Evolutionary conservation across 2,329 filamentous ascomycete genomes (phyloP), one percentile per base, ranked within the genome.

Genomic region (Sporothrix brasiliensis): DNA sequence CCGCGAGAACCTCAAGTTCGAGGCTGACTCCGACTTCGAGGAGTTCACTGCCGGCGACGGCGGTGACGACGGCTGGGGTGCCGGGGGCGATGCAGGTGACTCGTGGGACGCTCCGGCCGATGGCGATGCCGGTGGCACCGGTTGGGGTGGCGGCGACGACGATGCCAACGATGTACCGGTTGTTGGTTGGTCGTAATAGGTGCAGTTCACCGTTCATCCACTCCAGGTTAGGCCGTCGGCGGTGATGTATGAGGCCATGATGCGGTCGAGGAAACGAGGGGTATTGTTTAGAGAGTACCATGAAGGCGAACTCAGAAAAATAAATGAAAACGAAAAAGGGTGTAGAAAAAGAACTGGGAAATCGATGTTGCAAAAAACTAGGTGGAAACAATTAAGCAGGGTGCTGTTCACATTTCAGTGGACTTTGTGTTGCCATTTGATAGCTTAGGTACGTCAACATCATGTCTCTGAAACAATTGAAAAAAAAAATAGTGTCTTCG

Each of bases 1-100:
- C 0, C 77, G 78, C 0, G 76, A 79, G 19, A 81, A 86, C 24
- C 79, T 86, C 24, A 84, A 84, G 74, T 87, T 87, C 63, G 86
- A 88, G 75, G 83, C 83, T 0, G 85, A 86, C 67, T 85, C 83
- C 0, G 85, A 87, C 73, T 86, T 82, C 50, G 85, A 87, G 61
- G 79, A 67, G 21, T 70, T 68, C 7, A 54, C 69, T 9, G 50
- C 9, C 1, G 68, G 27, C 16, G 70, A 63, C 9, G 77, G 72
- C 44, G 75, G 70, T 6, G 72, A 61, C 58, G 74, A 71, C 30
- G 74, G 50, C 19, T 76, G 70, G 66, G 76, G 79, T 21, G 79
- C 79, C 24, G 73, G 61, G 21, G 58, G 30, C n/a, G 72, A 6
- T 30, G 68, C n/a, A 16, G 69, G 50, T 3, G 70, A 70, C 27